Evolutionary conservation across 495 filamentous ascomycete genomes (phyloP).

Genomic region (Daldinia concentrica): DNA sequence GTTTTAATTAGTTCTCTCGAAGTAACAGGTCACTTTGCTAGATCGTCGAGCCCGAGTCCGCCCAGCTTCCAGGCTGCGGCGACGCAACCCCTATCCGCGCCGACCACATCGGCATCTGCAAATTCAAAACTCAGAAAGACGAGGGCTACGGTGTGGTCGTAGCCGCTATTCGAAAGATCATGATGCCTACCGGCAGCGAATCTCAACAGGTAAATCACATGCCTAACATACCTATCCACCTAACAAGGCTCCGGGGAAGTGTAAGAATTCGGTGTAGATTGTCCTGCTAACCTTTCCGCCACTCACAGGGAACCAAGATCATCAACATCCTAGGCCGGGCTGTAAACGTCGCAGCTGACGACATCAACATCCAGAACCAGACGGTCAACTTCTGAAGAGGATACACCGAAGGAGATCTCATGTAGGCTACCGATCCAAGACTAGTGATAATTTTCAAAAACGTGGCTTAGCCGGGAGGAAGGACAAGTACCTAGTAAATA

Average conservation of each 20-base stretch:
- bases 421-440: background rate
- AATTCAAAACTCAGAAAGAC: background rate
- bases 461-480: background rate
- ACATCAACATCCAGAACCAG: background rate
- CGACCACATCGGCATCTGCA: conserved; percentile 1
- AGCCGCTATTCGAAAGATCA: background rate
- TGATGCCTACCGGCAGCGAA: background rate
- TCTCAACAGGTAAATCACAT: background rate
- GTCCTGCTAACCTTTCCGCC: background rate
- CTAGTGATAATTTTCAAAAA: background rate
- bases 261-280: background rate
- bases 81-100: background rate
- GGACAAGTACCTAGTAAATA: background rate
- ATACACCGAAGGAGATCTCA: background rate
- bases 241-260: too few relatives aligned
- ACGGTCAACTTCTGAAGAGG: background rate
- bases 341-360: background rate
- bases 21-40: background rate
- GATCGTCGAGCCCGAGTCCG: conserved; percentile 1
- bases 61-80: conserved; percentile 1
- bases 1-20: background rate
- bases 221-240: background rate
- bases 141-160: background rate
- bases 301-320: background rate
- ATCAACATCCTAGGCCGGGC: background rate